Percentiles rank a stretch among this genome's conserved stretches.
These are phyloP conservation scores for Coniosporium apollinis DNA, from an alignment of 495 filamentous ascomycete species.

Conservation along the genomic window DNA sequence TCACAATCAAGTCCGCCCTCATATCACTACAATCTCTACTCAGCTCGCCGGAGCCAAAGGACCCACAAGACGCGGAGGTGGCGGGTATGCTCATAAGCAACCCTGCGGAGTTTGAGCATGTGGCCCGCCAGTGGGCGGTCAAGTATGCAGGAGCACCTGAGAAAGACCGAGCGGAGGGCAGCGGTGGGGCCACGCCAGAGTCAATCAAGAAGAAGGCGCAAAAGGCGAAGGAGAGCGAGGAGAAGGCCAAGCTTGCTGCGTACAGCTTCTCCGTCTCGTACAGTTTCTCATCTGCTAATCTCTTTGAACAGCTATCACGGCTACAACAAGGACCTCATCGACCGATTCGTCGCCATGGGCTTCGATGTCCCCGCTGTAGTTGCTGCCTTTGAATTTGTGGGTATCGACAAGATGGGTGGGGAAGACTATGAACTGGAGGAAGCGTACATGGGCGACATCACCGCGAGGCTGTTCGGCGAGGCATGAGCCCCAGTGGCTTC, in stretches of 20 bases:
- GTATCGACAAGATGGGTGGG: constrained; percentile 59
- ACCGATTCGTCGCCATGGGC: constrained; percentile 85
- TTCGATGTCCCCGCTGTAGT: constrained; percentile 85
- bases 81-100: constrained; percentile 74
- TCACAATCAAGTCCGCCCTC: constrained; percentile 90
- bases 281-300: background rate
- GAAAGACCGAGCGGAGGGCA: constrained; percentile 30
- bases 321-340: constrained; percentile 72
- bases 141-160: constrained; percentile 66
- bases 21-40: constrained; percentile 86
- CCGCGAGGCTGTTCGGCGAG: constrained; percentile 68
- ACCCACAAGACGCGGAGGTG: constrained; percentile 93
- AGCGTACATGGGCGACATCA: constrained; percentile 79
- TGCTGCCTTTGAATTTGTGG: constrained; percentile 62
- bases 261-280: constrained; percentile 6
- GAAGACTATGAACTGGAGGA: constrained; percentile 73
- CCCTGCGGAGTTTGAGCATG: constrained; percentile 61
- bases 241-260: constrained; percentile 27
- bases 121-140: constrained; percentile 81
- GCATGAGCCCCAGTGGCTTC: too few species aligned
- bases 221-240: constrained; percentile 34
- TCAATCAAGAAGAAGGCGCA: constrained; percentile 20
- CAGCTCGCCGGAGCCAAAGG: constrained; percentile 84
- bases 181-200: constrained; percentile 30
- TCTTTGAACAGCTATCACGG: constrained; percentile 53